phyloP scores from a whole-genome alignment of 192 early-diverging fungal genomes.

The Entomortierella parvispora region DNA sequence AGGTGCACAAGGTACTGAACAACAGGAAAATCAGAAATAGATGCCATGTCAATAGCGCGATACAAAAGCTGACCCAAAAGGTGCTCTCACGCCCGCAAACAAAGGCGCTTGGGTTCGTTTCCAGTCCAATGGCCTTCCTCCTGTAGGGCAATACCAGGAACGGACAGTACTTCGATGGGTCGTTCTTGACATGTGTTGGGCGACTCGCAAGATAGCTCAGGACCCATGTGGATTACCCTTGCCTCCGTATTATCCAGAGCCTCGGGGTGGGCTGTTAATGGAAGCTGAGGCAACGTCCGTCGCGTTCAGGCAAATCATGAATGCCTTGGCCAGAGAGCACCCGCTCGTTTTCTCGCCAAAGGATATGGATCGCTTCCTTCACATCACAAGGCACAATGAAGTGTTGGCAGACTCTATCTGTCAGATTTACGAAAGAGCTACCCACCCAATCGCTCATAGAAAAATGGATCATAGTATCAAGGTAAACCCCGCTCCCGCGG shows the following conservation, averaged over 20 bases:
- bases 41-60: background rate
- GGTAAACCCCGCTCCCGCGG: too few relatives aligned
- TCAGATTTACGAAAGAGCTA: conserved; percentile 1
- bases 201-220: too few relatives aligned
- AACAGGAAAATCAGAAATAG: too few relatives aligned
- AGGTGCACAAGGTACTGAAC: too few relatives aligned
- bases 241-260: too few relatives aligned
- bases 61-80: background rate
- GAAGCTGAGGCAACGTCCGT: conserved; percentile 2
- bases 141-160: background rate
- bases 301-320: background rate
- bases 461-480: conserved; percentile 12
- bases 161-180: background rate
- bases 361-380: background rate
- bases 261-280: too few relatives aligned
- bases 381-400: background rate
- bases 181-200: conserved; percentile 13
- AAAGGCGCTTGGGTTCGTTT: conserved; percentile 7
- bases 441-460: background rate
- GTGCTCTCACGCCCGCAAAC: background rate
- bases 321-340: background rate
- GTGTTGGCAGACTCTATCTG: conserved; percentile 1
- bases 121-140: conserved; percentile 8
- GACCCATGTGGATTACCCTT: too few relatives aligned
- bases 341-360: conserved; percentile 17